phyloP scores from a whole-genome alignment of 192 early-diverging fungal genomes.

The Coemansia guatemalensis region DNA sequence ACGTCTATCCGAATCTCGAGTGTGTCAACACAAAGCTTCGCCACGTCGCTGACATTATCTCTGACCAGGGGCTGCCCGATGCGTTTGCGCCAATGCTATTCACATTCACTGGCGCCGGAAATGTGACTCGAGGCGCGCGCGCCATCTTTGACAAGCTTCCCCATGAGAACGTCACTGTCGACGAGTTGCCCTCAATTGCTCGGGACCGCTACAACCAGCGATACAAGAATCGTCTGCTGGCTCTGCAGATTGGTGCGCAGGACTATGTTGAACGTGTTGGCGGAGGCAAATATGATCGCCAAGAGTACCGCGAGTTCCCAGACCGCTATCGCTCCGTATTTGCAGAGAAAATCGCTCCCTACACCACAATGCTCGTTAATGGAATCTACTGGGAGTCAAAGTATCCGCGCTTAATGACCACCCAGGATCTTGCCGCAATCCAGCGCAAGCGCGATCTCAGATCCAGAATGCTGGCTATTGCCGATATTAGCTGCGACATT shows the following conservation, averaged over 20 bases:
- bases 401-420: constrained; percentile 89
- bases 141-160: constrained; percentile 90
- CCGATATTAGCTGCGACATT: constrained; percentile 95
- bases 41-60: constrained; percentile 75
- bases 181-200: constrained; percentile 62
- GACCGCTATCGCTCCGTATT: constrained; percentile 76
- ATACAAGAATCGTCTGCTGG: constrained; percentile 60
- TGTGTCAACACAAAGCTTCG: constrained; percentile 61
- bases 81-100: constrained; percentile 89
- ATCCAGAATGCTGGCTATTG: constrained; percentile 76
- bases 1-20: constrained; percentile 68
- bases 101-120: constrained; percentile 87
- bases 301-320: constrained; percentile 78
- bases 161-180: constrained; percentile 80
- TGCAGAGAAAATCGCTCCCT: constrained; percentile 88
- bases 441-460: constrained; percentile 64
- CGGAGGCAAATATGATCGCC: constrained; percentile 58
- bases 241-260: constrained; percentile 68
- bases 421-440: constrained; percentile 70
- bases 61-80: constrained; percentile 83
- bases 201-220: constrained; percentile 59
- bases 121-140: constrained; percentile 88
- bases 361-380: constrained; percentile 84
- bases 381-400: constrained; percentile 92
- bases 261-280: constrained; percentile 84